A percentile compares a stretch with the other conserved stretches of the same genome.
Evolutionary conservation across 257 asterid species (phyloP).

Genomic region (Euphrasia confusa): DNA sequence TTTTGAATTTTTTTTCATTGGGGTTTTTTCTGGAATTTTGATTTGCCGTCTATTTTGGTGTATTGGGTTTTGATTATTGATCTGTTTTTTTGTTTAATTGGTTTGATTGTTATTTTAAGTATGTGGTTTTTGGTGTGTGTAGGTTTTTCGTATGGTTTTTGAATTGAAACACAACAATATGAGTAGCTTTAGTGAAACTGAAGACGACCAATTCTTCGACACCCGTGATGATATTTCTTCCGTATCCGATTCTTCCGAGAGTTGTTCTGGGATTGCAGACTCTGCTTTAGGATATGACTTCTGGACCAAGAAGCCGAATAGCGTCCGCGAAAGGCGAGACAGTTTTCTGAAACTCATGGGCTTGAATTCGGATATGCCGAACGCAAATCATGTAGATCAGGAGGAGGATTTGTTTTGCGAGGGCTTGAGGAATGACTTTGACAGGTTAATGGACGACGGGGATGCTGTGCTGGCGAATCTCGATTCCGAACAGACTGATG

Average conservation of each 20-base stretch:
- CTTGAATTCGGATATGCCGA: slow-evolving; percentile 37
- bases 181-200: slow-evolving; percentile 35
- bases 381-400: slow-evolving; percentile 9
- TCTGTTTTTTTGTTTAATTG: not conserved
- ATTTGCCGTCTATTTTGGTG: too few relatives aligned
- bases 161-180: slow-evolving; percentile 24
- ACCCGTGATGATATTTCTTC: slow-evolving; percentile 46
- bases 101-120: slow-evolving; percentile 3
- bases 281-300: slow-evolving; percentile 55
- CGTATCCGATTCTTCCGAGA: slow-evolving; percentile 43
- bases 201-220: slow-evolving; percentile 62
- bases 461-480: slow-evolving; percentile 46
- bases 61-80: slow-evolving; percentile 7
- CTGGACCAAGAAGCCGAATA: slow-evolving; percentile 59
- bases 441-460: slow-evolving; percentile 38
- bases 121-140: slow-evolving; percentile 22
- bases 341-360: slow-evolving; percentile 69
- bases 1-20: not conserved
- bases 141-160: slow-evolving; percentile 33
- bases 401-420: slow-evolving; percentile 27
- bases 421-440: slow-evolving; percentile 19
- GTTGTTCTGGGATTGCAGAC: slow-evolving; percentile 31
- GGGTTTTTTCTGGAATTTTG: not conserved
- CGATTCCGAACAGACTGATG: slow-evolving; percentile 41
- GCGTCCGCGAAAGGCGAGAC: slow-evolving; percentile 61